Evolutionary conservation across 225 moss, liverwort and hornwort genomes (phyloP).

Genomic region (Physcomitrium patens): DNA sequence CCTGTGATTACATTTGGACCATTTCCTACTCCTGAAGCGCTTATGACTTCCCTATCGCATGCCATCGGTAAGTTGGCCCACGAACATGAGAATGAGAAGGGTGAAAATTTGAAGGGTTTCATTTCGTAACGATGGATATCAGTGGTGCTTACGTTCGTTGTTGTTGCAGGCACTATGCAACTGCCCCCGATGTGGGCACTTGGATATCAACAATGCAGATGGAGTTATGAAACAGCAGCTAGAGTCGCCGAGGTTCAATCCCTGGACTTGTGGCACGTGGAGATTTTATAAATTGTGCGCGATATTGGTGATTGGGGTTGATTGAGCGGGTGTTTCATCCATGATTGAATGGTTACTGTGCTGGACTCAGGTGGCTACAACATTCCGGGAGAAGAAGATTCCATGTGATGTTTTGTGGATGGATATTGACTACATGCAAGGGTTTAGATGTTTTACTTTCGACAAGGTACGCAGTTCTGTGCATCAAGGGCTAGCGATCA

Average conservation of each 20-base stretch:
- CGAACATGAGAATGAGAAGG: background rate
- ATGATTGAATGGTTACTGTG: background rate
- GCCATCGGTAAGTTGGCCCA: conserved; percentile 61
- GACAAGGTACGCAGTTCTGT: conserved; percentile 45
- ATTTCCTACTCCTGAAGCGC: conserved; percentile 68
- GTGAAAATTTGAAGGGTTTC: background rate
- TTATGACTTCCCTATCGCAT: conserved; percentile 60
- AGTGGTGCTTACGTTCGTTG: conserved; percentile 4
- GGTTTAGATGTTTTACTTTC: conserved; percentile 83
- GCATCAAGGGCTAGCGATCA: background rate
- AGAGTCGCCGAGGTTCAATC: conserved; percentile 65
- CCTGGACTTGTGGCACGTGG: background rate
- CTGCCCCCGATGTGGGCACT: conserved; percentile 99
- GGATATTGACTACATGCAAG: conserved; percentile 98
- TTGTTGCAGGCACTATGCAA: conserved; percentile 63
- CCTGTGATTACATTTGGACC: conserved; percentile 93
- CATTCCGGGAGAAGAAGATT: conserved; percentile 78
- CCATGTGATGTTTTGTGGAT: conserved; percentile 98
- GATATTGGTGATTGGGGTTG: background rate
- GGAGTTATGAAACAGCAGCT: conserved; percentile 79
- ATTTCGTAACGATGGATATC: background rate
- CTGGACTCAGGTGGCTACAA: conserved; percentile 54
- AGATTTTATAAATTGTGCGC: background rate
- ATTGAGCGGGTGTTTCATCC: background rate
- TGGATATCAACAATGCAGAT: conserved; percentile 94